Evolutionary conservation across 257 asterid genomes (phyloP), one percentile per base, ranked within the genome.

Genomic region (Osmanthus fragrans): DNA sequence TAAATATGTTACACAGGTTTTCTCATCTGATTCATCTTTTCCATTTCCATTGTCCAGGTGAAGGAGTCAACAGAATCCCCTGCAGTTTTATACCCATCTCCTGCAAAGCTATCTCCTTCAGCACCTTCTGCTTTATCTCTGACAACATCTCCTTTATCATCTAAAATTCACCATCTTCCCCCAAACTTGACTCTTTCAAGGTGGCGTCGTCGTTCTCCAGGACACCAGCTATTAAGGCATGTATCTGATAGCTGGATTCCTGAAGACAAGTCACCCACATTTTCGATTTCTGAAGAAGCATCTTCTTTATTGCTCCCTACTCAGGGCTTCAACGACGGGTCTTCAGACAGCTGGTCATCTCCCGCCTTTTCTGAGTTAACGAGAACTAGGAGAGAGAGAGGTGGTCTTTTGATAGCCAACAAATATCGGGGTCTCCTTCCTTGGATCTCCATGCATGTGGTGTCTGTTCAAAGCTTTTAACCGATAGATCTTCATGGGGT

Each of bases 381-480:
- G 83, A 75, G 83, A 19, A 82, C 88, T 39, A 91, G 88, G 30
- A 89, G 93, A 84, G 93, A 84, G 97, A 90, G 76, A 84, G 98
- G 81, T 93, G 96, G 97, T 96, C 99, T 79, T 96, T 93, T 67
- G 99, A 96, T 80, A 96, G 58, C 45, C 45, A 39, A 39, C 45
- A 39, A 39, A 8, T 39, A 39, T 39, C 45, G 0, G 13, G 45
- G 45, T 86, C 85, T 29, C 78, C 82, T 63, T 82, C 92, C 30
- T 72, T 87, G 60, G 94, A 91, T 78, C 88, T 87, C 76, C 98
- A 87, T 84, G 76, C 87, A n/a, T 92, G 99, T 86, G 97, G 98
- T 70, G 80, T 93, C 60, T 96, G 98, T 75, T 80, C 92, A 0
- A 93, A 89, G 84, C 86, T 87, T 76, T 74, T 92, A 78, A 87